Evolutionary conservation across 805 yeast species (phyloP).

Genomic region (Kockiozyma suomiensis): DNA sequence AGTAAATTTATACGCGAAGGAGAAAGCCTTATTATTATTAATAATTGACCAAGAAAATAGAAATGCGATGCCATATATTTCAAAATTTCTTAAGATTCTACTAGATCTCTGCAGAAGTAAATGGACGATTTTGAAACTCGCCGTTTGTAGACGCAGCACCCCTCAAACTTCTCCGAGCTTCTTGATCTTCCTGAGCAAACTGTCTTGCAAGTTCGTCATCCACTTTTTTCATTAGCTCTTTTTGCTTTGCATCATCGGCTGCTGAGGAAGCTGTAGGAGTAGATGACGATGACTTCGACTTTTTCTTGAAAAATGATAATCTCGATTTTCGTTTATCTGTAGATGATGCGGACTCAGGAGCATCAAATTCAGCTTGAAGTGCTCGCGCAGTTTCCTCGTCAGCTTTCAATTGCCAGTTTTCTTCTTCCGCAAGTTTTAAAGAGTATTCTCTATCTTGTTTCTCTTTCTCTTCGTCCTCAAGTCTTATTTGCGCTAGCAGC

Average conservation of each 20-base stretch:
- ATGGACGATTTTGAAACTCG: slow-evolving; percentile 1
- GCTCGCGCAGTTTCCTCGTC: background rate
- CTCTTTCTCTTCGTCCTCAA: background rate
- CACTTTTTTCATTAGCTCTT: background rate
- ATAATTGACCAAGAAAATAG: too few relatives aligned
- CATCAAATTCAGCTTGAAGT: background rate
- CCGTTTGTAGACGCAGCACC: background rate
- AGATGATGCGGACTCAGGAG: background rate
- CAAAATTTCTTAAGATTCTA: background rate
- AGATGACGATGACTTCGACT: background rate
- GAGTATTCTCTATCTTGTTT: background rate
- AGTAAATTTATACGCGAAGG: too few relatives aligned
- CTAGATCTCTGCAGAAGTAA: slow-evolving; percentile 1
- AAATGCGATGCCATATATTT: too few relatives aligned
- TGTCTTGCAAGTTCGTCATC: slow-evolving; percentile 1
- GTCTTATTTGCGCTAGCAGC: background rate
- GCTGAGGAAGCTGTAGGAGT: background rate
- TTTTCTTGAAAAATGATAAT: background rate
- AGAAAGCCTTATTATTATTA: too few relatives aligned
- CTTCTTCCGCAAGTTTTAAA: background rate
- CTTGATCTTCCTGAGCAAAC: background rate
- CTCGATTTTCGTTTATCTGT: background rate
- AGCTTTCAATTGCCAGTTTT: background rate
- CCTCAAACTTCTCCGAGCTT: background rate
- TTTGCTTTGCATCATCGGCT: background rate